Evolutionary conservation across 2,329 filamentous ascomycete species (phyloP).

Genomic region (Botrytis hyacinthi): DNA sequence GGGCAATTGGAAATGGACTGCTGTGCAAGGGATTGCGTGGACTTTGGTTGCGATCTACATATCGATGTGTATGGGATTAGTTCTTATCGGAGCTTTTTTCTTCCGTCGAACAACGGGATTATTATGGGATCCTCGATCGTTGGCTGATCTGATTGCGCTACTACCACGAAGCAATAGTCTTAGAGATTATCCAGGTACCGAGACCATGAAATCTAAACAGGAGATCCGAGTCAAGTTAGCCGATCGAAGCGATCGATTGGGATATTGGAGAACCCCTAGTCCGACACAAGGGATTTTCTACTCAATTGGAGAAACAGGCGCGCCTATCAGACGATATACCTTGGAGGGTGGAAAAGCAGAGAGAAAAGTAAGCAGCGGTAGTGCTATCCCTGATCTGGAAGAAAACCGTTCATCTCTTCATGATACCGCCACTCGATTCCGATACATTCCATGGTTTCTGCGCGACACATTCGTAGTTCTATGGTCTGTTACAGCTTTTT

Average conservation of each 20-base stretch:
- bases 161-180: slow-evolving; percentile 78
- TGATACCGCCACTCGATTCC: slow-evolving; percentile 50
- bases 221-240: slow-evolving; percentile 54
- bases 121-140: slow-evolving; percentile 78
- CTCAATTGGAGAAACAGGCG: slow-evolving; percentile 66
- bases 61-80: slow-evolving; percentile 57
- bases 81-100: slow-evolving; percentile 64
- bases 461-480: slow-evolving; percentile 62
- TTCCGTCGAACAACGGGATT: slow-evolving; percentile 66
- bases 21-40: slow-evolving; percentile 77
- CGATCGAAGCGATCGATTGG: slow-evolving; percentile 68
- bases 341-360: slow-evolving; percentile 47
- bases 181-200: slow-evolving; percentile 67
- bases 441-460: slow-evolving; percentile 76
- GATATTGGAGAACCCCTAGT: slow-evolving; percentile 77
- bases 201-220: slow-evolving; percentile 53
- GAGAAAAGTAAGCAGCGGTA: slow-evolving; percentile 38
- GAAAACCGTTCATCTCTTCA: slow-evolving; percentile 31
- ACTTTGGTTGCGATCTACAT: slow-evolving; percentile 71
- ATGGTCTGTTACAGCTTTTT: slow-evolving; percentile 59
- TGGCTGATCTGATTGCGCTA: slow-evolving; percentile 78
- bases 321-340: slow-evolving; percentile 50
- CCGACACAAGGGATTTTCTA: slow-evolving; percentile 69
- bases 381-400: slow-evolving; percentile 30
- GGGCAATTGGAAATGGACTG: slow-evolving; percentile 72